Percentiles rank a stretch among this genome's conserved stretches.
These are phyloP conservation scores for bread wheat (Triticum aestivum) DNA, from an alignment of 176 grass and related monocot species.

Conservation along the genomic window IWGSC_CS_RefSeq_v2.1 NC_057802.1:79580314-79580813, in stretches of 20 bases:
- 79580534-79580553: slow-evolving; percentile 24
- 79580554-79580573: no score
- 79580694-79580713: neutral
- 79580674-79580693: neutral
- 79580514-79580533: neutral
- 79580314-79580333: neutral
- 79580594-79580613: neutral
- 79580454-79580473: neutral
- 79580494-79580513: neutral
- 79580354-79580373: neutral
- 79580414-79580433: no score
- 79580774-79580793: neutral
- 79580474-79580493: neutral
- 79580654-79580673: neutral
- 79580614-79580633: neutral
- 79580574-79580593: neutral
- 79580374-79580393: neutral
- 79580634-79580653: neutral
- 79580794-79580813: neutral
- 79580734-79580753: neutral
- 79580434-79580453: neutral
- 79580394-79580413: no score
- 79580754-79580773: neutral
- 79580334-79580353: neutral
- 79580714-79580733: neutral